Evolutionary conservation across 306 rosid genomes (phyloP), one percentile per base, ranked within the genome.

Genomic region (Spatholobus suberectus): DNA sequence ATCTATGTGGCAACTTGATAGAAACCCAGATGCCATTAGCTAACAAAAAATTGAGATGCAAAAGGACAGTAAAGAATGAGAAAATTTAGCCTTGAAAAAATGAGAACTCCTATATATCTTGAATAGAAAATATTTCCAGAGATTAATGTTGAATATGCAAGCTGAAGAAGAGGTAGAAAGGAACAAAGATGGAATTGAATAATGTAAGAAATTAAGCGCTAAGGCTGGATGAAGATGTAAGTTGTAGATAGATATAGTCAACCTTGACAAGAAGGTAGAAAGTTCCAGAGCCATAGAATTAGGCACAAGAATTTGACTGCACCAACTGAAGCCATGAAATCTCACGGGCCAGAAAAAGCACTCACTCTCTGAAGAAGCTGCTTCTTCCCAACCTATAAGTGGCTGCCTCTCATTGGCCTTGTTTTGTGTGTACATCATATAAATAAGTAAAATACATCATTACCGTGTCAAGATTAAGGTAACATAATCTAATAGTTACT

Each of bases 361-460:
- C 89, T 58, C 87, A 27, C 82, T 75, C 75, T 15, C 88, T 83
- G 85, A 83, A 85, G 84, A 88, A 78, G 82, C 62, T 82, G 68
- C 79, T 89, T 75, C 89, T 84, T 83, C 63, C 38, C 80, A 74
- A 75, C 77, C 85, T 76, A 76, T 89, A 91, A 91, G 96, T 95
- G 97, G 81, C 93, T 88, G 1, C 87, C 82, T 57, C 89, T 90
- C 94, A 97, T 88, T 96, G 97, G 97, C 38, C 97, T 90, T 81
- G 90, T 85, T 89, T 89, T 89, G 87, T 87, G 98, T 89, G 94
- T 54, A 46, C 77, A 49, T 77, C 82, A 37, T 76, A 72, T 85
- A 91, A 58, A 89, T 81, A 86, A 79, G 18, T 40, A 17, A 49
- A 69, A 14, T 20, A 34, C 27, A 35, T 7, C 32, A 27, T 15